Conservation (phyloP, 2,329 filamentous ascomycete species). For the Clonostachys solani region DNA sequence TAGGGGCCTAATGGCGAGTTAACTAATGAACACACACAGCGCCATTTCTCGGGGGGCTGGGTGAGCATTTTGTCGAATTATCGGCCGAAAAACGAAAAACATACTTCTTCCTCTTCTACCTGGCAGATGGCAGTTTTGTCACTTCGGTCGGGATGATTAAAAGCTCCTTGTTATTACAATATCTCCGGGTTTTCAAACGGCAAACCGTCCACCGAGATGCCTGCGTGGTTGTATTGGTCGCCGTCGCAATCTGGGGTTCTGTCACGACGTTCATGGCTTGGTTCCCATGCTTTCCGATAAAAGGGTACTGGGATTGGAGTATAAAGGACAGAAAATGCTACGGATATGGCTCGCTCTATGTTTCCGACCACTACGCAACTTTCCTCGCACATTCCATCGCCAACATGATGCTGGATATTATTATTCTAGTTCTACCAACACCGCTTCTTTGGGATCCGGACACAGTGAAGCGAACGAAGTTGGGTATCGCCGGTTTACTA, state of each 20-base stretch:
- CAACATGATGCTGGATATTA: conserved; percentile 12
- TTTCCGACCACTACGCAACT: conserved; percentile 7
- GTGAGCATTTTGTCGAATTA: neutral
- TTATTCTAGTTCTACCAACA: conserved; percentile 7
- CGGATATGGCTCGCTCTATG: conserved; percentile 7
- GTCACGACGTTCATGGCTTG: conserved; percentile 6
- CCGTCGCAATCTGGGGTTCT: conserved; percentile 7
- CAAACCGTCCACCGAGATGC: conserved; percentile 3
- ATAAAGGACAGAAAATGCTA: conserved; percentile 4
- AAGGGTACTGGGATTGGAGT: conserved; percentile 6
- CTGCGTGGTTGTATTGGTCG: conserved; percentile 6
- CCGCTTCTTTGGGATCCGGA: conserved; percentile 5
- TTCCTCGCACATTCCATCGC: conserved; percentile 9
- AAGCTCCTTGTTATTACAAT: conserved; percentile 7
- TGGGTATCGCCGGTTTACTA: neutral
- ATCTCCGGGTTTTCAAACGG: conserved; percentile 9
- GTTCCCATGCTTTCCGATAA: conserved; percentile 7
- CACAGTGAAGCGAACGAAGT: neutral
- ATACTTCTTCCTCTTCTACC: conserved; percentile 1
- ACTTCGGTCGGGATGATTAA: neutral
- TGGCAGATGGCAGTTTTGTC: conserved; percentile 2
- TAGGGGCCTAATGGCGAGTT: too few relatives aligned
- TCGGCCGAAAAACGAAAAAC: neutral
- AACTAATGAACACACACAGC: conserved; percentile 6
- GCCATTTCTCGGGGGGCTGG: neutral